Conservation (phyloP, 371 early-diverging fungal genomes). For the Mortierella sp. region DNA sequence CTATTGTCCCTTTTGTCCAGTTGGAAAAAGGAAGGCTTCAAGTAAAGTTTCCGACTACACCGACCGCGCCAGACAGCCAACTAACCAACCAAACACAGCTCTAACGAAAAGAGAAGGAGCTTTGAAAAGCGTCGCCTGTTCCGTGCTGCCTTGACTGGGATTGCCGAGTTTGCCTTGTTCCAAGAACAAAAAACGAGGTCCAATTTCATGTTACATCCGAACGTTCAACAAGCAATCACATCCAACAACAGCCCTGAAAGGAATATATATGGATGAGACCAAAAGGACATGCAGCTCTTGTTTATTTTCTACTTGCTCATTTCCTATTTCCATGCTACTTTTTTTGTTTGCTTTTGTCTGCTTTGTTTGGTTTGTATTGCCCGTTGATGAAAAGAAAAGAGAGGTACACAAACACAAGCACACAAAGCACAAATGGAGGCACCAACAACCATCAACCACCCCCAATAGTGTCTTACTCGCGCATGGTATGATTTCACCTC, state of each 20-base stretch:
- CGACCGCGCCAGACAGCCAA: background rate
- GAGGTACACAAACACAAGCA: background rate
- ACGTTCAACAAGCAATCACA: too few species aligned
- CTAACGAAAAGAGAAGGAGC: background rate
- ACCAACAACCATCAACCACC: background rate
- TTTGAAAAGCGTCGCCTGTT: background rate
- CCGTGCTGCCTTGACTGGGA: background rate
- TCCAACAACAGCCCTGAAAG: too few species aligned
- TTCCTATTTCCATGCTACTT: too few species aligned
- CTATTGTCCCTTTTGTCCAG: background rate
- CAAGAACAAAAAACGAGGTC: too few species aligned
- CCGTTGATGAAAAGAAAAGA: too few species aligned
- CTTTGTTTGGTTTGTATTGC: too few species aligned
- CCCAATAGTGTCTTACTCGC: background rate
- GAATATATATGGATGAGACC: too few species aligned
- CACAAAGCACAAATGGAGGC: background rate
- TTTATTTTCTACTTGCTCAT: too few species aligned
- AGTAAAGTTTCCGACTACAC: background rate
- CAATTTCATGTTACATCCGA: too few species aligned
- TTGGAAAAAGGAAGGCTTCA: background rate
- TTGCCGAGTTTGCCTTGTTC: too few species aligned
- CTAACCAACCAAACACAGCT: background rate
- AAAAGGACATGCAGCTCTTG: too few species aligned
- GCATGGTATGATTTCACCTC: background rate
- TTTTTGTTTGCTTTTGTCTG: too few species aligned